phyloP scores from a whole-genome alignment of 768 basidiomycete species.

The Podaxis sp. region DNA sequence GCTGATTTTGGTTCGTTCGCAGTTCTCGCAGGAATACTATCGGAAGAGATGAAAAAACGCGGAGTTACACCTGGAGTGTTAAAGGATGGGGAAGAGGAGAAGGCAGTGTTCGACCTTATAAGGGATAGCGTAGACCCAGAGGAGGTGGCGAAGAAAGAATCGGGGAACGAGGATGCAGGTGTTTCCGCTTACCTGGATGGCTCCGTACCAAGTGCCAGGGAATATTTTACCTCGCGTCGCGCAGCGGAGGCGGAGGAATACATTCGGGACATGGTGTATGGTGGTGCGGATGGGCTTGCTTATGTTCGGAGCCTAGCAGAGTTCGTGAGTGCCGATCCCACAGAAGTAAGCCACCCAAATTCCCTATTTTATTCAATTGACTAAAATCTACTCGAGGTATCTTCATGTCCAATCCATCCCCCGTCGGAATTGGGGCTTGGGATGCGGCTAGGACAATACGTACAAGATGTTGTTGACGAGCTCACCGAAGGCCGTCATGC shows the following conservation, averaged over 20 bases:
- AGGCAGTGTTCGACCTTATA: conserved; percentile 31
- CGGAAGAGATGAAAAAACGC: conserved; percentile 41
- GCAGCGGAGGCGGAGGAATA: conserved; percentile 65
- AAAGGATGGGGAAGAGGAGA: conserved; percentile 32
- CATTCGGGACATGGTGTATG: conserved; percentile 73
- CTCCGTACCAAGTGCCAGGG: conserved; percentile 21
- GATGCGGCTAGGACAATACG: conserved; percentile 42
- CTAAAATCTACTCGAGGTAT: not conserved
- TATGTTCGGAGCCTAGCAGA: conserved; percentile 78
- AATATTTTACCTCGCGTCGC: conserved; percentile 50
- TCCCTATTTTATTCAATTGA: conserved; percentile 3
- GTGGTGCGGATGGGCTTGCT: conserved; percentile 73
- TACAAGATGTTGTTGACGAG: conserved; percentile 44
- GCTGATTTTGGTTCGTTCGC: conserved; percentile 67
- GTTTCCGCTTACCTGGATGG: conserved; percentile 16
- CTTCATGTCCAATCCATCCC: conserved; percentile 9
- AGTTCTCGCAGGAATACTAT: conserved; percentile 45
- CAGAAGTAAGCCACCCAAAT: conserved; percentile 23
- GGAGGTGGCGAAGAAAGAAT: conserved; percentile 19
- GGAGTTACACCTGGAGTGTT: conserved; percentile 24
- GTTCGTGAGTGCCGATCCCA: conserved; percentile 50
- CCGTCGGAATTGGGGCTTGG: conserved; percentile 27
- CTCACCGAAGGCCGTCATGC: conserved; percentile 49
- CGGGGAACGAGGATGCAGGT: conserved; percentile 19
- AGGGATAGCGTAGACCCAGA: conserved; percentile 39